Conservation (phyloP, 2,329 filamentous ascomycete species). For the Hymenoscyphus infarciens region DNA sequence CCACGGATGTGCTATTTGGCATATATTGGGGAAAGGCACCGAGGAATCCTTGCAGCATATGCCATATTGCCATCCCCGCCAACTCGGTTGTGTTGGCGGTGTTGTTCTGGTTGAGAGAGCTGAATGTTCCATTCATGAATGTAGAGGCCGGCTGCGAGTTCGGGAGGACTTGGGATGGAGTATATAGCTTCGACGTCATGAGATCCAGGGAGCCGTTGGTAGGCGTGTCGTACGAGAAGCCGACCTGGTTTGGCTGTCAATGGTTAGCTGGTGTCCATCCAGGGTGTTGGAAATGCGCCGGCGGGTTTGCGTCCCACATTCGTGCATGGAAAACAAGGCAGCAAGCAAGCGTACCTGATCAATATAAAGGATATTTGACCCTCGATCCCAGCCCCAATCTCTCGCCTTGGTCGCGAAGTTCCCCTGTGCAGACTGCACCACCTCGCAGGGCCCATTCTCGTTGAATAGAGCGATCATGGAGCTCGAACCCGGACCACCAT, state of each 20-base stretch:
- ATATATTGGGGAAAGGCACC: slow-evolving; percentile 55
- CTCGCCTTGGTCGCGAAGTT: slow-evolving; percentile 53
- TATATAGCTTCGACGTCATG: slow-evolving; percentile 39
- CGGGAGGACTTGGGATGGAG: slow-evolving; percentile 37
- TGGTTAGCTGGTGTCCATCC: not conserved
- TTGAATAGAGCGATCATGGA: slow-evolving; percentile 63
- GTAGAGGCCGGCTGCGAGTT: slow-evolving; percentile 32
- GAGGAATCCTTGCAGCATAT: slow-evolving; percentile 57
- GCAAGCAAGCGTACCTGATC: slow-evolving; percentile 43
- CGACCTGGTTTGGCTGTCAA: slow-evolving; percentile 63
- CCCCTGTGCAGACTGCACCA: slow-evolving; percentile 46
- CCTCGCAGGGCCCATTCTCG: slow-evolving; percentile 53
- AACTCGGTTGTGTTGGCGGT: slow-evolving; percentile 48
- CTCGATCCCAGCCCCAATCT: slow-evolving; percentile 64
- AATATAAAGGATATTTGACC: slow-evolving; percentile 51
- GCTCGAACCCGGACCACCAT: slow-evolving; percentile 63
- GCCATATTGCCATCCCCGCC: slow-evolving; percentile 54
- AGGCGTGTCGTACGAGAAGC: slow-evolving; percentile 62
- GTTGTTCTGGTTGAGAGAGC: slow-evolving; percentile 45
- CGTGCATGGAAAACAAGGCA: slow-evolving; percentile 9
- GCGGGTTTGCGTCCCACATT: not conserved
- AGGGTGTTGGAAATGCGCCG: not conserved
- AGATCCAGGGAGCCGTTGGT: slow-evolving; percentile 58
- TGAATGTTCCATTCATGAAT: slow-evolving; percentile 63
- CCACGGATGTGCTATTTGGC: slow-evolving; percentile 48